Conservation (phyloP, 2,329 filamentous ascomycete species). For the Fusarium subglutinans region DNA sequence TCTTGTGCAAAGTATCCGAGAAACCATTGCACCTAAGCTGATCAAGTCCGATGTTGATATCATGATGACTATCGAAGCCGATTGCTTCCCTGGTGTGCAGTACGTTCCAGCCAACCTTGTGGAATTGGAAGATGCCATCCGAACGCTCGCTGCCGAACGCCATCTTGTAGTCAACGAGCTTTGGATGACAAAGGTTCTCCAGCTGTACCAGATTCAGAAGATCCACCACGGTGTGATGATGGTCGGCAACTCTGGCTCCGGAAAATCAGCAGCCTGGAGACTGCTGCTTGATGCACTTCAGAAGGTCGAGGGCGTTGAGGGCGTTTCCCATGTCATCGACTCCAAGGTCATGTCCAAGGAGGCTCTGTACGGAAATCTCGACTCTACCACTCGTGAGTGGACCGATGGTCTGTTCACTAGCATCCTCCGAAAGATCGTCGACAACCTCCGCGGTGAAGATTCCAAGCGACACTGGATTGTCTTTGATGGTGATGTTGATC, state of each 20-base stretch:
- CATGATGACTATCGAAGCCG: conserved; percentile 83
- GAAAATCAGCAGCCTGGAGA: conserved; percentile 96
- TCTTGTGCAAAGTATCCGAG: conserved; percentile 96
- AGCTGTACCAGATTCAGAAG: conserved; percentile 96
- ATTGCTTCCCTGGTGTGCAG: conserved; percentile 90
- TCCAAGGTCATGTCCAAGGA: conserved; percentile 99
- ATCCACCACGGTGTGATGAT: conserved; percentile 99
- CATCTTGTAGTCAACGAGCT: conserved; percentile 90
- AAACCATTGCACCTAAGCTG: conserved; percentile 97
- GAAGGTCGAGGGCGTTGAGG: conserved; percentile 88
- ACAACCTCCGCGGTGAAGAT: conserved; percentile 97
- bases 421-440: conserved; percentile 97
- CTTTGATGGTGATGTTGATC: conserved; percentile 98
- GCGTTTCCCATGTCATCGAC: conserved; percentile 96
- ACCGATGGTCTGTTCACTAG: conserved; percentile 98
- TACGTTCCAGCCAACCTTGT: conserved; percentile 91
- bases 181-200: conserved; percentile 97
- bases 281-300: conserved; percentile 91
- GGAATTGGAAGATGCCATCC: conserved; percentile 82
- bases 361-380: conserved; percentile 91
- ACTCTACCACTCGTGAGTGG: conserved; percentile 98
- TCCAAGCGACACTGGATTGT: conserved; percentile 99
- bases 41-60: conserved; percentile 91
- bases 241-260: conserved; percentile 97
- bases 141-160: conserved; percentile 81